Conservation (phyloP, 75 land plant genomes). For the Pinus tabuliformis region DNA sequence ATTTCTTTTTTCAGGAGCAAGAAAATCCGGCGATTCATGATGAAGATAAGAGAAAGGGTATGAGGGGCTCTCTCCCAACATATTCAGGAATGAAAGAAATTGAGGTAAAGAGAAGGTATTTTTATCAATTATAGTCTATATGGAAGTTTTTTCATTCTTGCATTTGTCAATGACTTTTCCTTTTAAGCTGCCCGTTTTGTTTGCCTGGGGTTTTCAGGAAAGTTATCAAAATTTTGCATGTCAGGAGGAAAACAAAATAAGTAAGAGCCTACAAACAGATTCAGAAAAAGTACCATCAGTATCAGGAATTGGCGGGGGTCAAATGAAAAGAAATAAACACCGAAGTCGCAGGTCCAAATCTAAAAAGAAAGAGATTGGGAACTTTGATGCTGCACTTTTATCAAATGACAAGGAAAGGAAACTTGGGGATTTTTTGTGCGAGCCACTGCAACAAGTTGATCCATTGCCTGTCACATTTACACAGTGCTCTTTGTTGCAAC, state of each 20-base stretch:
- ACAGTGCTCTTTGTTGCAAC: background rate
- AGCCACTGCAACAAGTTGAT: constrained; percentile 1
- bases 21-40: background rate
- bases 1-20: background rate
- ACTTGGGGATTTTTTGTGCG: background rate
- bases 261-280: background rate
- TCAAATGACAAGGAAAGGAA: constrained; percentile 3
- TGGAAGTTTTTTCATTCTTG: background rate
- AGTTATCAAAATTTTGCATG: background rate
- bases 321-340: constrained; percentile 1
- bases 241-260: background rate
- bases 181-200: background rate
- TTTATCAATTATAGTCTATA: background rate
- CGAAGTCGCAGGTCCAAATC: constrained; percentile 8
- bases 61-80: background rate
- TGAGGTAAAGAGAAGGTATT: constrained; percentile 1
- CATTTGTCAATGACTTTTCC: background rate
- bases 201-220: constrained; percentile 2
- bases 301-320: constrained; percentile 7
- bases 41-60: background rate
- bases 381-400: background rate
- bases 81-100: background rate
- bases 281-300: background rate
- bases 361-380: constrained; percentile 8
- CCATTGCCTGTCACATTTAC: background rate